Evolutionary conservation across 345 rosid species (phyloP).

Genomic region (Linum trigynum): DNA sequence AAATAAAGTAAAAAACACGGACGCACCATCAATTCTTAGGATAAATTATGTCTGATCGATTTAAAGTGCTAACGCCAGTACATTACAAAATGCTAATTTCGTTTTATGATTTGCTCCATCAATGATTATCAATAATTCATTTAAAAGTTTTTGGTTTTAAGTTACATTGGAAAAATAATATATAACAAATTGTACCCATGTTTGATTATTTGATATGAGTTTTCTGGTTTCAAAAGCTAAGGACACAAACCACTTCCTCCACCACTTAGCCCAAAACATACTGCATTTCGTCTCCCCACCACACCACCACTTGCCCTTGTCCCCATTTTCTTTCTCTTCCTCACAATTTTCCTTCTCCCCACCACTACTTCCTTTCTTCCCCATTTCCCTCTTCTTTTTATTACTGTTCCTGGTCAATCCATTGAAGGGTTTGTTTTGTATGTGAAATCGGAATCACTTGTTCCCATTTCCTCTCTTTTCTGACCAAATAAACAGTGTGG

Average conservation of each 20-base stretch:
- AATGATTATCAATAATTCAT: too few relatives aligned
- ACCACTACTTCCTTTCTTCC: background rate
- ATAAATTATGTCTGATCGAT: too few relatives aligned
- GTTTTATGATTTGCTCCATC: too few relatives aligned
- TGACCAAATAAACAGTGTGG: too few relatives aligned
- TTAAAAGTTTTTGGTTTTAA: too few relatives aligned
- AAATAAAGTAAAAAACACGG: too few relatives aligned
- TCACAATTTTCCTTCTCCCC: background rate
- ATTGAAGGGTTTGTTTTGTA: conserved; percentile 12
- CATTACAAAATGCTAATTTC: too few relatives aligned
- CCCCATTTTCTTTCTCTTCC: background rate
- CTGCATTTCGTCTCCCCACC: conserved; percentile 11
- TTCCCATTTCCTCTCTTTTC: background rate
- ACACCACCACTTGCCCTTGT: conserved; percentile 15
- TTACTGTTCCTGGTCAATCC: conserved; percentile 14
- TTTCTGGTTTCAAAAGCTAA: conserved; percentile 12
- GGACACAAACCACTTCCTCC: conserved; percentile 19
- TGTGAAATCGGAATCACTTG: background rate
- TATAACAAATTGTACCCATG: too few relatives aligned
- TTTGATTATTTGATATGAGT: conserved; percentile 4
- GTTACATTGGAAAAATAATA: too few relatives aligned
- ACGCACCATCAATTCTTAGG: too few relatives aligned
- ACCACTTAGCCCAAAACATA: conserved; percentile 8
- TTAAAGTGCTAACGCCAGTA: too few relatives aligned
- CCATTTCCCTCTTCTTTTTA: background rate